Base-by-base conservation (phyloP, 192 early-diverging fungal species). In the Coemansia furcata region DNA sequence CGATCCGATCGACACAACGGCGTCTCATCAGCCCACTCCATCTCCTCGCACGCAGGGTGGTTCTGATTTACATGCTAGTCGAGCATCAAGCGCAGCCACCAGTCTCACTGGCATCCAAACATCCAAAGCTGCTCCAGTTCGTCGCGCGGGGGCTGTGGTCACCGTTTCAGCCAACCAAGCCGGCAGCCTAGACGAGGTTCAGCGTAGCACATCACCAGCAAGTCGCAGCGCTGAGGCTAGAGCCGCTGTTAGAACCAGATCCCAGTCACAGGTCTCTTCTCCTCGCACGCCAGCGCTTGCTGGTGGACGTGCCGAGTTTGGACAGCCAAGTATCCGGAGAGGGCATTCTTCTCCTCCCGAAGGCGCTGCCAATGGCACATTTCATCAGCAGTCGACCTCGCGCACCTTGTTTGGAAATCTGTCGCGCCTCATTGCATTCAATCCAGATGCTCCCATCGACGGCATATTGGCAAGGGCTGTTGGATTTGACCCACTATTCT, bases 121-220 rank as follows among this genome's bases (percentile, higher is more conserved):
- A 7, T 42, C 60, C 17, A 50, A 60, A 30, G 14, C 57, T 2
- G 39, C 11, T 3, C 72, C 73, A 9, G 57, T 69, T 19, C 65
- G 70, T 32, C 61, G 66, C 19, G 66, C 74, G 0, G 71, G 71
- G 11, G 66, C 71, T 3, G 71, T 76, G 3, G 38, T 71, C 33
- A 65, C 72, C 4, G 54, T 64, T 3, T 60, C 35, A 12, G 12
- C 64, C n/a, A n/a, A 9, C 21, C 58, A 39, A 39, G 35, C 58
- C 35, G 37, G 58, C 35, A 70, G 62, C 21, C 54, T 68, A 11
- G 60, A 66, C n/a, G 67, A 74, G 30, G 30, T 70, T 12, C 73
- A 76, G 73, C 78, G 70, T 67, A 75, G 70, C 63, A 58, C 39
- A 17, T 69, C 70, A 2, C 43, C 72, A 9, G 62, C 60, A 11